Base-by-base conservation (phyloP, 2,329 filamentous ascomycete genomes). In the Ciborinia camelliae region DNA sequence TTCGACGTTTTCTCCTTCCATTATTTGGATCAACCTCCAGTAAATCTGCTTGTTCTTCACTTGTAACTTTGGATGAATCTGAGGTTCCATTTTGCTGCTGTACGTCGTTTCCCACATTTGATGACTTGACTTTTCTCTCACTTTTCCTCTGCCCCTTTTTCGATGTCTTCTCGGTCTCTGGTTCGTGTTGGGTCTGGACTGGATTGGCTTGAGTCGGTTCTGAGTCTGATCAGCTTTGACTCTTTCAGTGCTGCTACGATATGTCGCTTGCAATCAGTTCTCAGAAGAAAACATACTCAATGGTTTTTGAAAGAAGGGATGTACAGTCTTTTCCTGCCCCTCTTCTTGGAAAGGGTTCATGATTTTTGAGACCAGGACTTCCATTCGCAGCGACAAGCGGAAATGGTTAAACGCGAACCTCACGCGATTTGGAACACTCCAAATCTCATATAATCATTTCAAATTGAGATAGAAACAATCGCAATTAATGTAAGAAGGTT, bases 1-100 rank as follows among this genome's bases (percentile, higher is more conserved):
- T 81, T 62, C 73, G 76, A 62, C 81, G 77, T 69, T 84, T 84
- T 59, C 74, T 76, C 59, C 76, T 74, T 41, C 72, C 71, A 39
- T 75, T 70, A 26, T 74, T 74, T 20, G 64, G 68, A 57, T 75
- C 73, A 4, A 73, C 68, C 53, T 78, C 73, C 7, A 72, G 57
- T 4, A 72, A 39, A 26, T 71, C 71, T 54, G 68, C 65, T 37
- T 66, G 64, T 18, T 52, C 59, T 47, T 41, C 30, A 35, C 39
- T 47, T 45, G 54, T 23, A 53, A 45, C 12, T 43, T 20, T 3
- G 9, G 54, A 43, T 51, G 35, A 58, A 8, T 53, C 26, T 52
- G 39, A 45, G 26, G 41, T 30, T n/a, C 41, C 43, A 41, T 50
- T 37, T n/a, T 54, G 26, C 41, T 39, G 43, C 15, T 55, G 51